Conservation (phyloP, 1,284 basidiomycete species). For the Trichosporon inkin region DNA sequence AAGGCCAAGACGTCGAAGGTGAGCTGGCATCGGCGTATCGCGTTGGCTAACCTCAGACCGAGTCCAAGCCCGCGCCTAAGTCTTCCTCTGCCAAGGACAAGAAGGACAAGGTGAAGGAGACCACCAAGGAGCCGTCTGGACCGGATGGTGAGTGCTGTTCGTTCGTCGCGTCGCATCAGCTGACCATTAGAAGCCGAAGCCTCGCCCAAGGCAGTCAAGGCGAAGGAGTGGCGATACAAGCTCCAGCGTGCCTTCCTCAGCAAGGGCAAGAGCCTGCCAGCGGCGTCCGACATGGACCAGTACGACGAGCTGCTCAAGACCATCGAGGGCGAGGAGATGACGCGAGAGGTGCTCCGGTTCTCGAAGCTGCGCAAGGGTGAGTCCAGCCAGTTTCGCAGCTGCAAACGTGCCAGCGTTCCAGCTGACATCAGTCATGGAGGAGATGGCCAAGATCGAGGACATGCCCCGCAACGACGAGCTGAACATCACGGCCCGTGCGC, state of each 20-base stretch:
- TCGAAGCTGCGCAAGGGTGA: constrained; percentile 87
- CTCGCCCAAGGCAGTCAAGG: constrained; percentile 67
- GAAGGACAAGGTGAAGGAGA: constrained; percentile 21
- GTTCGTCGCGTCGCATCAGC: constrained; percentile 2
- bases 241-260: constrained; percentile 81
- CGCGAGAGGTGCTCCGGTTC: constrained; percentile 78
- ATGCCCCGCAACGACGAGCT: constrained; percentile 81
- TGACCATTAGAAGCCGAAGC: background rate
- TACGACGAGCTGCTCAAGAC: constrained; percentile 73
- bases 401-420: too few species aligned
- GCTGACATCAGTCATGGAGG: constrained; percentile 70
- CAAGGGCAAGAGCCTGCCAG: constrained; percentile 54
- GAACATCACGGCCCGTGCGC: constrained; percentile 71
- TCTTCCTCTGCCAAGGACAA: constrained; percentile 28
- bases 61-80: constrained; percentile 45
- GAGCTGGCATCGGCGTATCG: background rate
- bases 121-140: constrained; percentile 21
- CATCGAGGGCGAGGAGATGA: constrained; percentile 76
- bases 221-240: constrained; percentile 83
- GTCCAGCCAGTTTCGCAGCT: constrained; percentile 11
- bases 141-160: constrained; percentile 30
- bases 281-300: constrained; percentile 66
- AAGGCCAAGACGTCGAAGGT: constrained; percentile 54
- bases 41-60: constrained; percentile 13
- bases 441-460: constrained; percentile 67